Evolutionary conservation across 139 green algal species (phyloP).

Genomic region (Chlorella sp.): DNA sequence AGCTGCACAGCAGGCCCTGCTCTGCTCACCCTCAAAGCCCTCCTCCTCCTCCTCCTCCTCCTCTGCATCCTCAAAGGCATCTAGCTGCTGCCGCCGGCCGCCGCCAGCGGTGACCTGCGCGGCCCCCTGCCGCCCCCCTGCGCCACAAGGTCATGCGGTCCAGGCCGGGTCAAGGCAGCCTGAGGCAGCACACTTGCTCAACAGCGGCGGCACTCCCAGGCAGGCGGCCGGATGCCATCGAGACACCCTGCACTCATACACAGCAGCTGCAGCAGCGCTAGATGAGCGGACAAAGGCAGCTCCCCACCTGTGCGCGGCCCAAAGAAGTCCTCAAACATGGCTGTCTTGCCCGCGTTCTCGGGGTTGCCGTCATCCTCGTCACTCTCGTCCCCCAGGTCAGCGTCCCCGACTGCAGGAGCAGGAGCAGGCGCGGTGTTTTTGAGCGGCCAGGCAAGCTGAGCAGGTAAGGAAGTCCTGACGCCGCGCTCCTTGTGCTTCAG

Average conservation of each 20-base stretch:
- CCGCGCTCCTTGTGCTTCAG: no score
- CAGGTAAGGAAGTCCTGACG: no score
- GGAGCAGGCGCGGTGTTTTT: no score
- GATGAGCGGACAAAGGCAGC: no score
- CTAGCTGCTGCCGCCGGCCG: neutral
- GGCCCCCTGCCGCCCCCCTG: slow-evolving; percentile 9
- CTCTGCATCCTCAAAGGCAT: neutral
- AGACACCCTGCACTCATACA: neutral
- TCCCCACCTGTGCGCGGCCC: slow-evolving; percentile 43
- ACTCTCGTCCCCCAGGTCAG: neutral
- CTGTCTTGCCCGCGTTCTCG: neutral
- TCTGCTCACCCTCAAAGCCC: slow-evolving; percentile 13
- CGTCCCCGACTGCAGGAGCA: neutral
- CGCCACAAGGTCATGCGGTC: no score
- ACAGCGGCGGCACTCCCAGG: neutral
- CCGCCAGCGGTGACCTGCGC: neutral
- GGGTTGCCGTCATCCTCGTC: slow-evolving; percentile 27
- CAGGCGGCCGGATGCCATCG: neutral
- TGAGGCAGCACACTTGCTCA: no score
- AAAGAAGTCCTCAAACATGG: slow-evolving; percentile 85
- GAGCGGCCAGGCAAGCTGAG: no score
- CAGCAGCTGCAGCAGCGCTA: no score
- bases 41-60: slow-evolving; percentile 36
- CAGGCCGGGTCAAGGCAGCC: no score
- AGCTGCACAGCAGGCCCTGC: neutral